Conservation (phyloP, 805 yeast species). For the Diddensiella caesifluorescens region DNA sequence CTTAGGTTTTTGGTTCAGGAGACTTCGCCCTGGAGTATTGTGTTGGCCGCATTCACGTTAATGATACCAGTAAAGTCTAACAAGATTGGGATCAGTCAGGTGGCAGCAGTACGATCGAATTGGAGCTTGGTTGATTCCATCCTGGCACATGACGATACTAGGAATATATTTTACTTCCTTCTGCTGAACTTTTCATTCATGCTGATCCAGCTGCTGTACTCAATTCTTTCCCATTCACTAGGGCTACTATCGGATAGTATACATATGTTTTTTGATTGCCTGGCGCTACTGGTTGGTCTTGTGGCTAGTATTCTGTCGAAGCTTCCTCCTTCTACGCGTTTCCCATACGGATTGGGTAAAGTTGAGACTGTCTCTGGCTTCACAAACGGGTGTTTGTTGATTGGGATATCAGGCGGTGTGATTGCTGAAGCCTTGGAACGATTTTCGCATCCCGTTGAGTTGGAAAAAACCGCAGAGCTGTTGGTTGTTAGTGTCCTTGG, state of each 20-base stretch:
- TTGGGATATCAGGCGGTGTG: slow-evolving; percentile 87
- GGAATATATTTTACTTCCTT: slow-evolving; percentile 82
- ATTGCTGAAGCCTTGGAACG: slow-evolving; percentile 82
- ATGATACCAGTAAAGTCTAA: slow-evolving; percentile 16
- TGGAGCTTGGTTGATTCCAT: slow-evolving; percentile 33
- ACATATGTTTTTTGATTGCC: slow-evolving; percentile 95
- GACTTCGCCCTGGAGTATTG: slow-evolving; percentile 13
- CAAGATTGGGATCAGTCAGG: not conserved
- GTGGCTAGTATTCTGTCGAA: slow-evolving; percentile 71
- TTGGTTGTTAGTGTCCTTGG: slow-evolving; percentile 82
- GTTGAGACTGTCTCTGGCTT: slow-evolving; percentile 93
- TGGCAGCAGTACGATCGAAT: slow-evolving; percentile 1
- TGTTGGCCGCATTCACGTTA: slow-evolving; percentile 16
- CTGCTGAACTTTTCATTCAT: slow-evolving; percentile 84
- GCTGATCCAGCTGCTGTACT: slow-evolving; percentile 88
- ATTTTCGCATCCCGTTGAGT: slow-evolving; percentile 65
- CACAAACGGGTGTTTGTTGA: slow-evolving; percentile 81
- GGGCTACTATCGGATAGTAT: slow-evolving; percentile 89
- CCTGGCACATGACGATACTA: slow-evolving; percentile 61
- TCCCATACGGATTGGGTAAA: slow-evolving; percentile 80
- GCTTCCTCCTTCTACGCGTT: slow-evolving; percentile 57
- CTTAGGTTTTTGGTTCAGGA: slow-evolving; percentile 17
- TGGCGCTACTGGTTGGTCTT: slow-evolving; percentile 82
- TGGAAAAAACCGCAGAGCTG: slow-evolving; percentile 78
- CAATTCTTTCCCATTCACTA: slow-evolving; percentile 85